Conservation (phyloP, 2,329 filamentous ascomycete genomes). For the Aspergillus persii region DNA sequence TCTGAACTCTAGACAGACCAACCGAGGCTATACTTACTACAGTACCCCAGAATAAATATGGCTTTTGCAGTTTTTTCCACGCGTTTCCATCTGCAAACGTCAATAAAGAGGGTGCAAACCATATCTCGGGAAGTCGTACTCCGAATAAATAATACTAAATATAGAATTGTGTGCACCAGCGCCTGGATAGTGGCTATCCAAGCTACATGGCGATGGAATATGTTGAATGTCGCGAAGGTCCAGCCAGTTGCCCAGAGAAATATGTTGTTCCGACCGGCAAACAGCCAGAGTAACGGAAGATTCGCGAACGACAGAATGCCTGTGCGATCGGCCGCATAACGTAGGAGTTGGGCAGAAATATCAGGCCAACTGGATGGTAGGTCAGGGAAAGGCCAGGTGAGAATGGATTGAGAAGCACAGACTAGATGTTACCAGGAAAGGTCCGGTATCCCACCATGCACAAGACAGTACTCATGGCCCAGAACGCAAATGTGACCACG, state of each 20-base stretch:
- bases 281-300: conserved; percentile 64
- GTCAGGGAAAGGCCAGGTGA: conserved; percentile 4
- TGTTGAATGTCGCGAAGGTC: conserved; percentile 65
- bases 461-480: conserved; percentile 45
- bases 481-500: conserved; percentile 45
- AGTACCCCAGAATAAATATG: conserved; percentile 32
- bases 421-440: conserved; percentile 50
- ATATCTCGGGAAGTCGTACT: conserved; percentile 14
- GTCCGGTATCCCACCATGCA: conserved; percentile 47
- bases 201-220: conserved; percentile 67
- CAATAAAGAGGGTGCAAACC: neutral
- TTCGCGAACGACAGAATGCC: conserved; percentile 64
- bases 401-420: neutral
- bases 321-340: conserved; percentile 62
- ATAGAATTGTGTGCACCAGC: conserved; percentile 61
- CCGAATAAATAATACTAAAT: conserved; percentile 44
- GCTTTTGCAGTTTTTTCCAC: conserved; percentile 26
- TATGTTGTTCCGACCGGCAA: conserved; percentile 65
- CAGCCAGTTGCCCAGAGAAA: conserved; percentile 67
- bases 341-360: conserved; percentile 41
- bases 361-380: conserved; percentile 25
- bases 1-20: too few species aligned
- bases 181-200: conserved; percentile 62
- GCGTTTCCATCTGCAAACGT: conserved; percentile 22
- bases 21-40: conserved; percentile 17